Base-by-base conservation (phyloP, 768 basidiomycete genomes). In the Tylopilus rubrobrunneus region DNA sequence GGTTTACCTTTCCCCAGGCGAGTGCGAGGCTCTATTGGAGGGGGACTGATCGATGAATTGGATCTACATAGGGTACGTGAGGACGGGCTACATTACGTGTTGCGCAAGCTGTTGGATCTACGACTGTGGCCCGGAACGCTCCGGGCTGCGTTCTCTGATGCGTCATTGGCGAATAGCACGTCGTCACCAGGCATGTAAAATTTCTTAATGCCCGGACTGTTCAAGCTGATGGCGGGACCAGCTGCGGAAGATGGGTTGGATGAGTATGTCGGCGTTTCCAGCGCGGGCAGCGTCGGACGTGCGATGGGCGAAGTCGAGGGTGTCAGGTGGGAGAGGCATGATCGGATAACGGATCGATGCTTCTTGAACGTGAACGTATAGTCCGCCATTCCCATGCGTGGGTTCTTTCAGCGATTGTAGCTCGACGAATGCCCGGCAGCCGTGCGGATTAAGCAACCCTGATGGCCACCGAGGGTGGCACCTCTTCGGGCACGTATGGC, bases 1-100 rank as follows among this genome's bases (percentile, higher is more conserved):
- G 82, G 80, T 56, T 74, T 95, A 54, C 96, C 96, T 1, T 95
- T 97, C 71, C 84, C 91, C 42, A 81, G 93, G 91, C 90, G 48
- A 57, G 70, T 62, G 3, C 4, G 12, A 37, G 7, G 7, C 4
- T 48, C 14, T 6, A 12, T 0, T 7, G 33, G n/a, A 4, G 6
- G 8, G 25, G 2, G 25, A 8, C 27, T 52, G 7, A 55, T 44
- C 45, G 45, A 5, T 33, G 36, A 45, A 29, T 43, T 1, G 31
- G 40, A 27, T 49, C 2, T 15, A n/a, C 19, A 39, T 25, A 94
- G 94, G 51, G 81, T 84, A 1, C 80, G 92, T 25, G 94, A 98
- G 68, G 92, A 96, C 61, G 96, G 98, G 61, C 65, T 98, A 14
- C 67, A 95, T 1, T 96, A 94, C 64, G 80, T 93, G 27, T 71